Percentiles rank a stretch among this genome's conserved stretches.
These are phyloP conservation scores for Hymenoscyphus salicellus DNA, from an alignment of 2,329 filamentous ascomycete species.

Conservation along the genomic window DNA sequence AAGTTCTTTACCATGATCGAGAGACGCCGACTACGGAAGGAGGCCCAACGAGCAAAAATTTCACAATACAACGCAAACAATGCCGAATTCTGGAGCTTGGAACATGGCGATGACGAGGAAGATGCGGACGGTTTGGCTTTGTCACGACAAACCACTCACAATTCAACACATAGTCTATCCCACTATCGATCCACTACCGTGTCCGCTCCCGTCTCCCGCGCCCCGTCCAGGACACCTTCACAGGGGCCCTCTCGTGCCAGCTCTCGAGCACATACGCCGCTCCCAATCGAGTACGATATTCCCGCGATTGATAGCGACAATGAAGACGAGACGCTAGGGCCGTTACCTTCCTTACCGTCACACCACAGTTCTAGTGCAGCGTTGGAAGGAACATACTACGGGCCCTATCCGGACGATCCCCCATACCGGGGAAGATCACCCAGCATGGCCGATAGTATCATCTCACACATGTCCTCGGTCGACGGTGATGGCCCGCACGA, in stretches of 20 bases:
- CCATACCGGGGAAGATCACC: conserved; percentile 66
- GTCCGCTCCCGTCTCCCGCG: conserved; percentile 33
- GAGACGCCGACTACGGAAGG: conserved; percentile 55
- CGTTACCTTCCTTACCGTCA: conserved; percentile 44
- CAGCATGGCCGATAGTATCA: conserved; percentile 75
- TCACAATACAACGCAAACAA: conserved; percentile 48
- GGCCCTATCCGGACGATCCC: conserved; percentile 59
- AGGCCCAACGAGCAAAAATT: conserved; percentile 56
- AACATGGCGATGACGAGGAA: conserved; percentile 64
- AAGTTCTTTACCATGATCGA: conserved; percentile 58
- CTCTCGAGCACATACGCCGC: conserved; percentile 37
- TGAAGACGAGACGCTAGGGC: conserved; percentile 53
- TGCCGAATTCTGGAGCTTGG: conserved; percentile 77
- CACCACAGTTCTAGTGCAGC: conserved; percentile 47
- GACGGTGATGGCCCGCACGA: conserved; percentile 59
- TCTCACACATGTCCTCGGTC: conserved; percentile 66
- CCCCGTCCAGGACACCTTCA: conserved; percentile 30
- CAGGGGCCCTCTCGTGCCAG: conserved; percentile 30
- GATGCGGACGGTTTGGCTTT: conserved; percentile 36
- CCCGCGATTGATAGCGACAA: conserved; percentile 44
- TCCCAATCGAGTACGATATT: conserved; percentile 39
- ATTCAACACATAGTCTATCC: conserved; percentile 27
- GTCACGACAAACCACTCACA: conserved; percentile 29
- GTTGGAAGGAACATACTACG: conserved; percentile 76
- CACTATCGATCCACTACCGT: conserved; percentile 23